These are phyloP conservation scores for Pseudoscleropodium purum DNA, from an alignment of 225 moss, liverwort and hornwort species.

Conservation along the genomic window DNA sequence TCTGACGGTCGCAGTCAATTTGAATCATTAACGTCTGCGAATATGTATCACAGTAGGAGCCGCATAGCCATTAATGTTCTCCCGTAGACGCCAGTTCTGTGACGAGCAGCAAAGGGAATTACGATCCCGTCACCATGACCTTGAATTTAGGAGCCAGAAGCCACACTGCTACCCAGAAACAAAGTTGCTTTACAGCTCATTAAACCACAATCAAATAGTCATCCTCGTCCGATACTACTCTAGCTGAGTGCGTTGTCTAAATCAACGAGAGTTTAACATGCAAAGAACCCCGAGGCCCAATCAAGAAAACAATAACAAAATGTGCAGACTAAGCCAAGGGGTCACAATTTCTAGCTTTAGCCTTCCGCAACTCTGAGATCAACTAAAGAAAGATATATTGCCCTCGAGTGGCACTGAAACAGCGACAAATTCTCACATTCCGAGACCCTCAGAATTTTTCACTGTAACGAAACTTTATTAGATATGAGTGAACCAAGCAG, in stretches of 20 bases:
- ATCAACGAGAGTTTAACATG: background rate
- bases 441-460: background rate
- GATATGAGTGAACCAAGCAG: background rate
- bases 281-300: background rate
- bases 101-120: background rate
- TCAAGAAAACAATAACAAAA: background rate
- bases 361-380: background rate
- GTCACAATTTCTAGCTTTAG: background rate
- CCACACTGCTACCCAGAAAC: background rate
- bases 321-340: background rate
- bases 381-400: background rate
- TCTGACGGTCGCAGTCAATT: background rate
- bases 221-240: background rate
- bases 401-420: background rate
- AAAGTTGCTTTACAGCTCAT: background rate
- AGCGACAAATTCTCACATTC: background rate
- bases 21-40: slow-evolving; percentile 1
- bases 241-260: background rate
- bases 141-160: background rate
- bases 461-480: background rate
- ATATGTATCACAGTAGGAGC: slow-evolving; percentile 4
- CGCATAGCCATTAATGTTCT: background rate
- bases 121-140: background rate
- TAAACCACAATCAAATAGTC: background rate
- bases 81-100: background rate